Percentiles rank a stretch among this genome's conserved stretches.
Evolutionary conservation across 1,139 yeast genomes (phyloP).

Genomic region (Candida dubliniensis): DNA sequence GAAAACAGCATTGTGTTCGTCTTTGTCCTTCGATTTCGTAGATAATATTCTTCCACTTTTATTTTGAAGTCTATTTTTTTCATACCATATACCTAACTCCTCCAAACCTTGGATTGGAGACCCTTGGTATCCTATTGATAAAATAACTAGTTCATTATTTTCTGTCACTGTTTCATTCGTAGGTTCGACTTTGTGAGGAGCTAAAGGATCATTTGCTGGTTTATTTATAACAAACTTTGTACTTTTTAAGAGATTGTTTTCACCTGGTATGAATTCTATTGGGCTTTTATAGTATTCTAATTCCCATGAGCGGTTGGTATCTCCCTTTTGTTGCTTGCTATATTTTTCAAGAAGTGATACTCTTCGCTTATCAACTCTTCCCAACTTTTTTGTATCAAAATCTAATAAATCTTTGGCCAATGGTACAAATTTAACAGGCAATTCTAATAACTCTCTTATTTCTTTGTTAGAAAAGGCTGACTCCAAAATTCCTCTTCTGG

Average conservation of each 20-base stretch:
- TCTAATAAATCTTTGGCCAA: conserved; percentile 46
- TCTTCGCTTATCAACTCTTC: conserved; percentile 70
- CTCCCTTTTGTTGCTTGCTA: conserved; percentile 22
- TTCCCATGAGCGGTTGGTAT: conserved; percentile 49
- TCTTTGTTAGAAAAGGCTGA: conserved; percentile 94
- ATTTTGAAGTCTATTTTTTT: conserved; percentile 60
- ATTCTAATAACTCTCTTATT: conserved; percentile 75
- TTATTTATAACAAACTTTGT: conserved; percentile 51
- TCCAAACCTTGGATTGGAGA: conserved; percentile 58
- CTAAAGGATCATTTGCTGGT: conserved; percentile 35
- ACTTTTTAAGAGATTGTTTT: conserved; percentile 40
- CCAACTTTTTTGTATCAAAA: conserved; percentile 42
- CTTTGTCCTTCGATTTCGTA: conserved; percentile 21
- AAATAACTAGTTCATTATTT: conserved; percentile 67
- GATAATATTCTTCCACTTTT: conserved; percentile 57
- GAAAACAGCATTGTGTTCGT: conserved; percentile 21
- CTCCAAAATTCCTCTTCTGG: conserved; percentile 78
- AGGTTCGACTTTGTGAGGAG: conserved; percentile 39
- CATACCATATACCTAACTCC: conserved; percentile 56
- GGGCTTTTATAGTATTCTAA: conserved; percentile 75
- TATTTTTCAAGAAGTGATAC: conserved; percentile 62
- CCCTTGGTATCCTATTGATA: conserved; percentile 85
- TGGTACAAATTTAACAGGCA: conserved; percentile 57
- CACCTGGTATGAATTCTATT: conserved; percentile 42
- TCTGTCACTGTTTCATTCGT: conserved; percentile 40